phyloP scores from a whole-genome alignment of 2,329 filamentous ascomycete genomes.

The Rhytidhysteron rufulum region DNA sequence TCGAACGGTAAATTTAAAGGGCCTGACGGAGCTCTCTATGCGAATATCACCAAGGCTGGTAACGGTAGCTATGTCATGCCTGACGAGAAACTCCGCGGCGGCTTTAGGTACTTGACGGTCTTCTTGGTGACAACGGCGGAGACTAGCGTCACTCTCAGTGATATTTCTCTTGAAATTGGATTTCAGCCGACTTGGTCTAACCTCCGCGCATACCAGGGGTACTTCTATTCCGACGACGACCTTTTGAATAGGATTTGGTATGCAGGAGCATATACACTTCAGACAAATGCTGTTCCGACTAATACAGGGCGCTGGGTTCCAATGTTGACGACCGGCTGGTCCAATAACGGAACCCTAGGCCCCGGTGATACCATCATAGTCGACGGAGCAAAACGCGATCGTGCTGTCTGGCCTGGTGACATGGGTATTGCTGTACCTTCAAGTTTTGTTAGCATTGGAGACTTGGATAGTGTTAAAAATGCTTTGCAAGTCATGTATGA shows the following conservation, averaged over 20 bases:
- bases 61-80: constrained; percentile 43
- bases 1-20: constrained; percentile 39
- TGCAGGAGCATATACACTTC: constrained; percentile 50
- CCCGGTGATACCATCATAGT: constrained; percentile 35
- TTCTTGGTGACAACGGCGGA: constrained; percentile 38
- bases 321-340: constrained; percentile 31
- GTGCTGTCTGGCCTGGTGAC: constrained; percentile 46
- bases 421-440: constrained; percentile 49
- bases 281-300: constrained; percentile 40
- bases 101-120: constrained; percentile 52
- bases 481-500: constrained; percentile 47
- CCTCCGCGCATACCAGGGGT: constrained; percentile 37
- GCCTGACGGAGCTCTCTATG: constrained; percentile 45
- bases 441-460: constrained; percentile 36
- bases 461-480: constrained; percentile 46
- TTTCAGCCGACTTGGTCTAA: constrained; percentile 51
- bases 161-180: constrained; percentile 42
- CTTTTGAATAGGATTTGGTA: constrained; percentile 46
- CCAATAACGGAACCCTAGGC: constrained; percentile 37
- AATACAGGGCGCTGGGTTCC: constrained; percentile 35
- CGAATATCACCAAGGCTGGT: constrained; percentile 33
- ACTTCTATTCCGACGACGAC: constrained; percentile 32
- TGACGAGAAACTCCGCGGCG: constrained; percentile 45
- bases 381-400: constrained; percentile 40
- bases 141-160: constrained; percentile 33